Evolutionary conservation across 148 eudicot species (phyloP).

Genomic region (Beta vulgaris): DNA sequence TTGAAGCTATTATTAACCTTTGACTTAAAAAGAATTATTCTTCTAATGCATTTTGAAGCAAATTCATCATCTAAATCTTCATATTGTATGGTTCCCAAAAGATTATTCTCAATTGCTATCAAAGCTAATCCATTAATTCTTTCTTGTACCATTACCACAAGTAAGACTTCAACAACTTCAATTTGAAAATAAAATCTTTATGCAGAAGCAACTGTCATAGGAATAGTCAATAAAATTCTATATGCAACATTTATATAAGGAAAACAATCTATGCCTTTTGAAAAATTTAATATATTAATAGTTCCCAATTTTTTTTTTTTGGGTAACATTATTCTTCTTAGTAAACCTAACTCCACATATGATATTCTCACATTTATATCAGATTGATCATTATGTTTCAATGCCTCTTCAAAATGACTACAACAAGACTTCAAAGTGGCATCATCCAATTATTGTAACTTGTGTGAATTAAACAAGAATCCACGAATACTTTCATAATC

Average conservation of each 20-base stretch:
- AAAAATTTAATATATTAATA: background rate
- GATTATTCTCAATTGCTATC: no score
- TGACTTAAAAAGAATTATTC: background rate
- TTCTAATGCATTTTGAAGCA: background rate
- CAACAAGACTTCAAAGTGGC: background rate
- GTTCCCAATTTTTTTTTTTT: background rate
- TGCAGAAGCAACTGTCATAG: no score
- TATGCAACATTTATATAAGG: background rate
- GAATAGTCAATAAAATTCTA: no score
- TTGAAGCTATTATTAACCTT: background rate
- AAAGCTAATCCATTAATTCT: no score
- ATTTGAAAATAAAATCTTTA: no score
- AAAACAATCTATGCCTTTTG: background rate
- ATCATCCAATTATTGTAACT: background rate
- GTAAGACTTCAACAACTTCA: conserved; percentile 6
- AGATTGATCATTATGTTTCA: background rate
- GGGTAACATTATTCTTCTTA: background rate
- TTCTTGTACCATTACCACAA: no score
- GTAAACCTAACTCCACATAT: background rate
- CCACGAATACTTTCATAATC: background rate
- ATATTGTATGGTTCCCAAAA: background rate
- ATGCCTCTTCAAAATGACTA: background rate
- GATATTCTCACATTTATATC: background rate
- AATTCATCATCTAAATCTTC: background rate
- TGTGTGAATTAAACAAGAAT: background rate